Evolutionary conservation across 805 yeast genomes (phyloP).

Genomic region (Metschnikowia vanudenii): DNA sequence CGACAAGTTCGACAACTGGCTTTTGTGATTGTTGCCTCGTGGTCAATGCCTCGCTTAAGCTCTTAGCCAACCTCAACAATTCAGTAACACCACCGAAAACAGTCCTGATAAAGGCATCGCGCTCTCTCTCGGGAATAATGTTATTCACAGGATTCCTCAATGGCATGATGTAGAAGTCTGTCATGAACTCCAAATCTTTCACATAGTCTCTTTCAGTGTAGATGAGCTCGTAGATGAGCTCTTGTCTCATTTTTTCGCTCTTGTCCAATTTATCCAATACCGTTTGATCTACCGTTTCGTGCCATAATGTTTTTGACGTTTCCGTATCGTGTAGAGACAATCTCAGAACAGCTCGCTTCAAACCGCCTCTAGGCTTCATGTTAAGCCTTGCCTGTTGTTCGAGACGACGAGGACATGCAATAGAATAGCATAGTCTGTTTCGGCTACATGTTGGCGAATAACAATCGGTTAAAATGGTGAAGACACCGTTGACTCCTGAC

Average conservation of each 20-base stretch:
- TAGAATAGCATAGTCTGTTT: constrained; percentile 84
- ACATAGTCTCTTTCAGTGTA: constrained; percentile 95
- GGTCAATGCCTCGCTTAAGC: constrained; percentile 85
- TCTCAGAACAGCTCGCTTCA: constrained; percentile 70
- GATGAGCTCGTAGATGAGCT: constrained; percentile 88
- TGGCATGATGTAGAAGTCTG: constrained; percentile 93
- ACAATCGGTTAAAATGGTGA: constrained; percentile 88
- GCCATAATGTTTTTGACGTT: constrained; percentile 87
- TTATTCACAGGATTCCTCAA: constrained; percentile 68
- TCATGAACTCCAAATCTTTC: constrained; percentile 86
- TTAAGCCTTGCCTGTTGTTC: constrained; percentile 94
- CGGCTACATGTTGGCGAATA: constrained; percentile 96
- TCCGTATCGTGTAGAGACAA: constrained; percentile 65
- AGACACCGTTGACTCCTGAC: constrained; percentile 78
- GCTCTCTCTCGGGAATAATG: constrained; percentile 81
- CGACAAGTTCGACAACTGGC: constrained; percentile 81
- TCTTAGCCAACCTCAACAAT: constrained; percentile 76
- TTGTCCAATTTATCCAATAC: constrained; percentile 77
- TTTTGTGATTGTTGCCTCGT: constrained; percentile 77
- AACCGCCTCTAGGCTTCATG: constrained; percentile 82
- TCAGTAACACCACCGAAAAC: constrained; percentile 91
- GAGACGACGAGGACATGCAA: constrained; percentile 92
- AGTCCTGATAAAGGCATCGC: constrained; percentile 87
- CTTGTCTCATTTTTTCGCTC: constrained; percentile 88
- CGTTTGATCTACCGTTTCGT: constrained; percentile 81